phyloP scores from a whole-genome alignment of 345 rosid species.

The Acer saccharum region DNA sequence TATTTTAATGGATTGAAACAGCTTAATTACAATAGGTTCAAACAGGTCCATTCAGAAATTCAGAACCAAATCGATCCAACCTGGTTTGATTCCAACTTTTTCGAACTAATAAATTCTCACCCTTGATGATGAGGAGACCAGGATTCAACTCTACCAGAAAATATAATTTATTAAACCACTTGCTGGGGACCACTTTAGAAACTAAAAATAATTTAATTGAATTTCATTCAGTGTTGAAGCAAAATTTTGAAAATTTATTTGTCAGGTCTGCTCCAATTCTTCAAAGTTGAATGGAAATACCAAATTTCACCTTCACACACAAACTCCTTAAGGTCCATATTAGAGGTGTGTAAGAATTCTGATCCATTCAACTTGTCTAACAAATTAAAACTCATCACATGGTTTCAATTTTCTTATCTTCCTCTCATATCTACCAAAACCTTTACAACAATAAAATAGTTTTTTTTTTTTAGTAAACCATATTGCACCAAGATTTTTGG shows the following conservation, averaged over 20 bases:
- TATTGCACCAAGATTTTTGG: neutral
- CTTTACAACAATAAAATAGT: neutral
- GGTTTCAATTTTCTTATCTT: conserved; percentile 1
- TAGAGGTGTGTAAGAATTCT: neutral
- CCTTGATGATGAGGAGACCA: too few species aligned
- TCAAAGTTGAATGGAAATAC: neutral
- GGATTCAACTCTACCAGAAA: too few species aligned
- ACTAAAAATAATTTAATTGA: too few species aligned
- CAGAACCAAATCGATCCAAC: too few species aligned
- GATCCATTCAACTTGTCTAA: neutral
- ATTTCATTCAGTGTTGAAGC: neutral
- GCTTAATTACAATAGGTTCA: too few species aligned
- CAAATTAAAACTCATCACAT: neutral
- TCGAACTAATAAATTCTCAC: too few species aligned
- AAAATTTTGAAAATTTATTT: neutral
- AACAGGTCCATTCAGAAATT: too few species aligned
- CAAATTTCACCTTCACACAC: neutral
- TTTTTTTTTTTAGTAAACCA: neutral
- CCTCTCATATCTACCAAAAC: neutral
- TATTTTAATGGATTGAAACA: too few species aligned
- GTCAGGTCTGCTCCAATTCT: neutral
- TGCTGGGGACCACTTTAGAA: too few species aligned
- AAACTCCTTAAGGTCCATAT: neutral
- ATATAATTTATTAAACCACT: too few species aligned
- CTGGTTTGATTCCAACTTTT: too few species aligned